Evolutionary conservation across 2,329 filamentous ascomycete genomes (phyloP).

Genomic region (Trichoderma koningiopsis): DNA sequence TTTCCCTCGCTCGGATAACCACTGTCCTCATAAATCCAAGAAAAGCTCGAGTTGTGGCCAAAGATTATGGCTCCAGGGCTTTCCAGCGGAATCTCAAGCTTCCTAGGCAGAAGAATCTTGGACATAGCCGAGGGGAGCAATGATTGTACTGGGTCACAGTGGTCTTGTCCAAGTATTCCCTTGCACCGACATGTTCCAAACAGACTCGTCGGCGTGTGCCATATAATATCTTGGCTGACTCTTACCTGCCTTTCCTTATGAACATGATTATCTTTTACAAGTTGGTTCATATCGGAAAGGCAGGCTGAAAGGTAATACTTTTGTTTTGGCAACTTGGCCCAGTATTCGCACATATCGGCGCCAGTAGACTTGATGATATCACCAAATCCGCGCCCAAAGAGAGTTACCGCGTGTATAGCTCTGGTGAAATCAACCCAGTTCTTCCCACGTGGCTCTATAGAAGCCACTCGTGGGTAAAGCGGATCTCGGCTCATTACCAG

Average conservation of each 20-base stretch:
- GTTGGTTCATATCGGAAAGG: constrained; percentile 15
- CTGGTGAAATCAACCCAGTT: constrained; percentile 34
- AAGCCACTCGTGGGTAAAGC: constrained; percentile 30
- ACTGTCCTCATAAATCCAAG: constrained; percentile 4
- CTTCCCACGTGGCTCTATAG: constrained; percentile 19
- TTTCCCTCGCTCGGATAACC: neutral
- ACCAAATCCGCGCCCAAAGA: constrained; percentile 33
- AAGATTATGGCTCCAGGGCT: constrained; percentile 12
- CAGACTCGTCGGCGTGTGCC: neutral
- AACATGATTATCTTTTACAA: neutral
- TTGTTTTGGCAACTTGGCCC: constrained; percentile 21
- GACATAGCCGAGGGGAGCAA: neutral
- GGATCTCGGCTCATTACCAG: constrained; percentile 28
- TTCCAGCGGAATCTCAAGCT: neutral
- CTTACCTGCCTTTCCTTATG: neutral
- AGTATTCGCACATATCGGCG: neutral
- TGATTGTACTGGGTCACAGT: neutral
- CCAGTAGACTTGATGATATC: constrained; percentile 28
- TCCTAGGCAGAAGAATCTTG: neutral
- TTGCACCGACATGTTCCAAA: neutral
- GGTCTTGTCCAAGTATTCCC: neutral
- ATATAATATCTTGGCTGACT: neutral
- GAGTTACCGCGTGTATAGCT: constrained; percentile 29
- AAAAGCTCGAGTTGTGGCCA: constrained; percentile 11
- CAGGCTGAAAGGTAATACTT: constrained; percentile 20